Evolutionary conservation across 1,284 basidiomycete species (phyloP).

Genomic region (Microstroma glucosiphilum): DNA sequence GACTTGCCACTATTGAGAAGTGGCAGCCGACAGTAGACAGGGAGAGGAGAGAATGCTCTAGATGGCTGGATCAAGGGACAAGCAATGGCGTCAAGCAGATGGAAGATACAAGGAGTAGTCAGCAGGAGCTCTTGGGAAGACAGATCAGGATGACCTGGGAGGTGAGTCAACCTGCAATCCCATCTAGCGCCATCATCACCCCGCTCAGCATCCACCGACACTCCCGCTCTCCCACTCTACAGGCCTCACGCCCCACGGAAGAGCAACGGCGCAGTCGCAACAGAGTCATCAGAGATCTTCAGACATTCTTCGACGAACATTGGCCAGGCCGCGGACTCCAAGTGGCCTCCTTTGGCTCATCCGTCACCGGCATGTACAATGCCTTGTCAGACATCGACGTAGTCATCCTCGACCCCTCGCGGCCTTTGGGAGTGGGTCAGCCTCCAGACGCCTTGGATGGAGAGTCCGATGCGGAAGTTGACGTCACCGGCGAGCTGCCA

Average conservation of each 20-base stretch:
- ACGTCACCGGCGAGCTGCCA: constrained; percentile 20
- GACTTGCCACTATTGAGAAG: not conserved
- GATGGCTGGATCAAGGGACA: not conserved
- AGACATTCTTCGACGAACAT: constrained; percentile 20
- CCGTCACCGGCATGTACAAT: constrained; percentile 30
- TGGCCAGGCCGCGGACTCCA: constrained; percentile 27
- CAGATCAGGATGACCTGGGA: not conserved
- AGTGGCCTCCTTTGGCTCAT: constrained; percentile 39
- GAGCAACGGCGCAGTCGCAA: too few species aligned
- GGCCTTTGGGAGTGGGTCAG: constrained; percentile 26
- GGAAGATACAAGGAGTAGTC: not conserved
- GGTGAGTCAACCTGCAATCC: not conserved
- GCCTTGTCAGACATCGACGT: constrained; percentile 34
- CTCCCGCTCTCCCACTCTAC: not conserved
- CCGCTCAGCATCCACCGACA: not conserved
- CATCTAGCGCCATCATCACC: not conserved
- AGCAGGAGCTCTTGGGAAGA: not conserved
- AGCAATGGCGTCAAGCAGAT: not conserved
- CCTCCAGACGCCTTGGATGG: constrained; percentile 15
- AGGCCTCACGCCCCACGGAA: not conserved
- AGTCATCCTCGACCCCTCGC: constrained; percentile 32
- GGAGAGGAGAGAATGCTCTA: not conserved
- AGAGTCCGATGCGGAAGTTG: constrained; percentile 3
- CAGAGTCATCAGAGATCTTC: constrained; percentile 12
- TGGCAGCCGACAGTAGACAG: not conserved